These are phyloP conservation scores for Vitis rotundifolia DNA, from an alignment of 164 flowering plant species.

Conservation along the genomic window DNA sequence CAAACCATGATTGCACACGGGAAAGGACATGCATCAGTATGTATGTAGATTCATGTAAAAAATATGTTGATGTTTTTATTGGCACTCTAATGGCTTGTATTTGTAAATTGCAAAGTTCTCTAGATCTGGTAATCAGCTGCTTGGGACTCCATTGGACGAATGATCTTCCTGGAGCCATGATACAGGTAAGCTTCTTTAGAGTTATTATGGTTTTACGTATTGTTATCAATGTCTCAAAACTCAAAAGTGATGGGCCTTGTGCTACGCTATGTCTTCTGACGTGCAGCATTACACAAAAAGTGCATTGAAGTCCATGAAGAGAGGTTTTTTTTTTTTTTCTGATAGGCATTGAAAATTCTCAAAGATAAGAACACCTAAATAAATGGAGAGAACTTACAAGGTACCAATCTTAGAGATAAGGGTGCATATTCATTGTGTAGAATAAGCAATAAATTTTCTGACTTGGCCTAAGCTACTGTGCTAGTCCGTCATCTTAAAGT, in stretches of 20 bases:
- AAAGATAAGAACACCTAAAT: not conserved
- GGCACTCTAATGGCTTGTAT: not conserved
- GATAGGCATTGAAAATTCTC: not conserved
- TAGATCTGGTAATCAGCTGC: slow-evolving; percentile 89
- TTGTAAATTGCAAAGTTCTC: slow-evolving; percentile 46
- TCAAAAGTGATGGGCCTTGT: not conserved
- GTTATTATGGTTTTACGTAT: not conserved
- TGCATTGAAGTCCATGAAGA: not conserved
- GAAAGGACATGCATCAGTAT: no score
- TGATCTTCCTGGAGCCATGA: slow-evolving; percentile 99
- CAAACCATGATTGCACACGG: no score
- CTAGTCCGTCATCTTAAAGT: not conserved
- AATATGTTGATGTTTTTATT: not conserved
- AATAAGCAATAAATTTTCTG: not conserved
- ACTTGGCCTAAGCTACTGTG: not conserved
- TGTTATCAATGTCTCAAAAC: not conserved
- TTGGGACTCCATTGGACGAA: slow-evolving; percentile 99
- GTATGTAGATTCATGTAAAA: no score
- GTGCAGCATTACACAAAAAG: not conserved
- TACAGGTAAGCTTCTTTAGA: slow-evolving; percentile 52
- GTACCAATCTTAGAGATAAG: not conserved
- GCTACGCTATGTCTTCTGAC: not conserved
- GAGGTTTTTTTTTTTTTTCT: no score
- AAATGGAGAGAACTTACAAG: not conserved
- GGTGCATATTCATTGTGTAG: no score